phyloP scores from a whole-genome alignment of 257 asterid species.

The Capsicum baccatum region DNA sequence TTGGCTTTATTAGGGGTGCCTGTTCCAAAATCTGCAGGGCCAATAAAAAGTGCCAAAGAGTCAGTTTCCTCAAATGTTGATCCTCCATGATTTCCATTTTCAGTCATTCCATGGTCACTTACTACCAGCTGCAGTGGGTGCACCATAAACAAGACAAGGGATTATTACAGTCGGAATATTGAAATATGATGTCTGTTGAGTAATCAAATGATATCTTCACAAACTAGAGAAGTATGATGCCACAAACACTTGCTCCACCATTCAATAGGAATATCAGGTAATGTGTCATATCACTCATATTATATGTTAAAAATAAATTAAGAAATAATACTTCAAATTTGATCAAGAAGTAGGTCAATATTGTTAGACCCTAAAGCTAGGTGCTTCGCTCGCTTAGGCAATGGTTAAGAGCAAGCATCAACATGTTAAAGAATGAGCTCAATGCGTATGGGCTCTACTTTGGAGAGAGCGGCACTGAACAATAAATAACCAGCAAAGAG shows the following conservation, averaged over 20 bases:
- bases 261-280: neutral
- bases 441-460: neutral
- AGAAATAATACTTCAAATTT: neutral
- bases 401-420: no score
- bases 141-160: neutral
- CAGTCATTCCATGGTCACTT: slow-evolving; percentile 98
- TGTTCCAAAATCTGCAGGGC: slow-evolving; percentile 45
- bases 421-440: neutral
- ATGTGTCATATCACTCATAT: neutral
- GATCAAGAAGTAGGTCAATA: neutral
- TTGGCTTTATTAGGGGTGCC: slow-evolving; percentile 48
- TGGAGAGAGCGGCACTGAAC: neutral
- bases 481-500: no score
- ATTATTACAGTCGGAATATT: no score
- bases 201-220: neutral
- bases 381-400: neutral
- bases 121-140: slow-evolving; percentile 66
- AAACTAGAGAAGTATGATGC: neutral
- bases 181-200: no score
- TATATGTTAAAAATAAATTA: neutral
- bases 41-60: slow-evolving; percentile 82
- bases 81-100: slow-evolving; percentile 91
- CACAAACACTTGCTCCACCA: neutral
- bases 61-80: slow-evolving; percentile 89
- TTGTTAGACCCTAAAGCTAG: neutral